Evolutionary conservation across 2,329 filamentous ascomycete genomes (phyloP).

Genomic region (Colletotrichum sp.): DNA sequence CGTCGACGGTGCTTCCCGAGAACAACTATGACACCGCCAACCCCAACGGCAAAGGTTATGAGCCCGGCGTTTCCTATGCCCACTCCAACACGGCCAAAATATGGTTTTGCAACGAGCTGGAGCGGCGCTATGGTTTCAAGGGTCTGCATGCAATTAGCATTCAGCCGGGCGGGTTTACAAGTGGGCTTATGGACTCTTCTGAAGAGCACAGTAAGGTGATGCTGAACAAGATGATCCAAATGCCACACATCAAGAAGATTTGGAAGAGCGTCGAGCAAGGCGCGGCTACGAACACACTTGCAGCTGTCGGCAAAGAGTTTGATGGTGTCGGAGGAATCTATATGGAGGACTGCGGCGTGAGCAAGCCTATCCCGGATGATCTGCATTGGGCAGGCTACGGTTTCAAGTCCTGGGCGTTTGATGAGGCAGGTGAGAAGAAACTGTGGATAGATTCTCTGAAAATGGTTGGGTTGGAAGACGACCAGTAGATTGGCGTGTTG

Average conservation of each 20-base stretch:
- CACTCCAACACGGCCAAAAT: slow-evolving; percentile 57
- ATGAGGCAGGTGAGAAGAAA: neutral
- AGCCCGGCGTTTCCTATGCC: slow-evolving; percentile 44
- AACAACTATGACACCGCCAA: slow-evolving; percentile 35
- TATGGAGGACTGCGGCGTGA: neutral
- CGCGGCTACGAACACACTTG: neutral
- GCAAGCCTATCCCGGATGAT: neutral
- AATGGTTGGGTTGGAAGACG: neutral
- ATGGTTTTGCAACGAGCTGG: slow-evolving; percentile 55
- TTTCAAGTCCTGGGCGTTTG: neutral
- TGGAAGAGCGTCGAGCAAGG: neutral
- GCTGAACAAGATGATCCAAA: neutral
- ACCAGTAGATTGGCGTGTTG: neutral
- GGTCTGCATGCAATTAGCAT: slow-evolving; percentile 35
- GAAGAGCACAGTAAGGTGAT: neutral
- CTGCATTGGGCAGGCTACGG: neutral
- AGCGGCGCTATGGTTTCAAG: slow-evolving; percentile 35
- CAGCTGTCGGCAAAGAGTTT: neutral
- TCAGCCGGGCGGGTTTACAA: neutral
- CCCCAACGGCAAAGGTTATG: slow-evolving; percentile 26
- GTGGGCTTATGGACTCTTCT: neutral
- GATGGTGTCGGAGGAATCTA: neutral
- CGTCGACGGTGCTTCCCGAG: neutral
- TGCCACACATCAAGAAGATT: neutral
- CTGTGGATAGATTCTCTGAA: neutral